These are phyloP conservation scores for Ceratocystis harringtonii DNA, from an alignment of 2,329 filamentous ascomycete genomes.

Conservation along the genomic window DNA sequence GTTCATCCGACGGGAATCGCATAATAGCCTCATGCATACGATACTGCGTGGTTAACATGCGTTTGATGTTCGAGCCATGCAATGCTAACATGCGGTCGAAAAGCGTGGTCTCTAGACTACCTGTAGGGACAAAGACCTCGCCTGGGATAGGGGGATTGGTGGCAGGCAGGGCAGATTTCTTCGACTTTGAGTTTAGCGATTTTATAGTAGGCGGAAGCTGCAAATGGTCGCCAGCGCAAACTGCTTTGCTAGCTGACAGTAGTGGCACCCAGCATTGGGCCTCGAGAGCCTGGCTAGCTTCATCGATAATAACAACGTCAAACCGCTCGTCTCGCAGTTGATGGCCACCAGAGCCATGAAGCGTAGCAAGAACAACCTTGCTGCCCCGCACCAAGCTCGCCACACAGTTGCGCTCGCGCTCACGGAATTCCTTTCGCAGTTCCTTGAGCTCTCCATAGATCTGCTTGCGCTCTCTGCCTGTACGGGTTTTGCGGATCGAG, in stretches of 20 bases:
- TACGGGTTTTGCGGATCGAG: conserved; percentile 73
- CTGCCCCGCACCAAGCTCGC: conserved; percentile 58
- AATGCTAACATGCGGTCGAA: conserved; percentile 77
- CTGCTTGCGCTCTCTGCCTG: conserved; percentile 59
- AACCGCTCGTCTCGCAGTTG: conserved; percentile 70
- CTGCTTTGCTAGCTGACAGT: conserved; percentile 63
- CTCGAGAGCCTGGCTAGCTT: conserved; percentile 89
- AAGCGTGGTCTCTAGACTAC: conserved; percentile 64
- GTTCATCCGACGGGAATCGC: conserved; percentile 76
- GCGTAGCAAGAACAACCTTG: conserved; percentile 78
- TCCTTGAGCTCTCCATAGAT: conserved; percentile 79
- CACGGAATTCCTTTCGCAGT: conserved; percentile 73
- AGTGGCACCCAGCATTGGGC: conserved; percentile 95
- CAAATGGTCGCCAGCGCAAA: conserved; percentile 86
- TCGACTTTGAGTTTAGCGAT: conserved; percentile 42
- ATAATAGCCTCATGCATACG: conserved; percentile 96
- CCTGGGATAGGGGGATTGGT: neutral
- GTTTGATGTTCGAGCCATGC: conserved; percentile 71
- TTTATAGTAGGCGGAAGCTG: conserved; percentile 94
- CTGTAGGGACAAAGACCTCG: conserved; percentile 18
- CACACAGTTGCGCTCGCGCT: conserved; percentile 71
- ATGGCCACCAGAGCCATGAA: conserved; percentile 80
- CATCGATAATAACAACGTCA: conserved; percentile 89
- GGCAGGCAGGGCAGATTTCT: conserved; percentile 22
- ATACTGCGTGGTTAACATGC: conserved; percentile 93